phyloP scores from a whole-genome alignment of 768 basidiomycete species.

The Tricholoma hemisulphureum region DNA sequence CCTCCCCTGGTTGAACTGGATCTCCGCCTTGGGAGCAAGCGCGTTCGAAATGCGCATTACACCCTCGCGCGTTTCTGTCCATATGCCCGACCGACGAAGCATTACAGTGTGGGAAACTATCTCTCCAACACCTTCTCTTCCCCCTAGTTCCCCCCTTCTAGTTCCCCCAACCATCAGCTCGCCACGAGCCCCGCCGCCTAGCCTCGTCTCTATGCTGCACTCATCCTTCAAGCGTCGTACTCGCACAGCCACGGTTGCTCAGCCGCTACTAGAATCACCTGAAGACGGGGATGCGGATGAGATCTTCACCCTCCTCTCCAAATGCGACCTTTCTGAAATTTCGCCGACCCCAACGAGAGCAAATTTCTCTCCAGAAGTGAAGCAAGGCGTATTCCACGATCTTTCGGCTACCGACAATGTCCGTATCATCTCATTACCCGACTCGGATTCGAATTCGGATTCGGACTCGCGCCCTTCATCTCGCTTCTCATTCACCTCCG shows the following conservation, averaged over 20 bases:
- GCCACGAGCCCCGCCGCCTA: conserved; percentile 14
- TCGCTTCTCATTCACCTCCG: conserved; percentile 36
- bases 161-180: no score
- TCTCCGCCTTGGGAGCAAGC: conserved; percentile 31
- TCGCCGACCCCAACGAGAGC: conserved; percentile 37
- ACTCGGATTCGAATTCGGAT: conserved; percentile 22
- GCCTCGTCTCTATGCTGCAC: conserved; percentile 18
- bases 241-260: conserved; percentile 30
- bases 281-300: conserved; percentile 33
- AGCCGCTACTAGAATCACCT: conserved; percentile 32
- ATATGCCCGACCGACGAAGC: conserved; percentile 23
- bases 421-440: conserved; percentile 10
- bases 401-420: conserved; percentile 4
- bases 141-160: no score
- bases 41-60: conserved; percentile 37
- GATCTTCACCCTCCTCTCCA: conserved; percentile 37
- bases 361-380: conserved; percentile 14
- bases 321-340: conserved; percentile 21
- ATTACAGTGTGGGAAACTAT: conserved; percentile 30
- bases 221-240: conserved; percentile 19
- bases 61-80: conserved; percentile 24
- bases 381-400: conserved; percentile 4
- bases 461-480: conserved; percentile 40
- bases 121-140: conserved; percentile 11
- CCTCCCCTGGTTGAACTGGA: conserved; percentile 38